A percentile compares a stretch with the other conserved stretches of the same genome.
Conservation (phyloP, 176 grass and related monocot species). For the Zea mays region Zm-B73-REFERENCE-NAM-5.0 NC_050103.1:126981001-126981500, state of each 20-base stretch:
- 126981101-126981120: constrained; percentile 8
- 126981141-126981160: background rate
- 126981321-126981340: background rate
- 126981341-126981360: background rate
- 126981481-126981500: background rate
- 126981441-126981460: background rate
- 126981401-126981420: background rate
- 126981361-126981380: background rate
- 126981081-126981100: background rate
- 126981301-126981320: background rate
- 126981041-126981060: constrained; percentile 41
- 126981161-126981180: background rate
- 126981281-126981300: background rate
- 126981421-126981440: background rate
- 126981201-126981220: background rate
- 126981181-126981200: constrained; percentile 8
- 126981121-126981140: too few species aligned
- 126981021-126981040: constrained; percentile 31
- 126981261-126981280: background rate
- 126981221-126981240: constrained; percentile 13
- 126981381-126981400: background rate
- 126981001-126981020: constrained; percentile 26
- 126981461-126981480: background rate
- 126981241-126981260: background rate
- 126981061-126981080: constrained; percentile 29